These are phyloP conservation scores for Kodamaea lidongshanica DNA, from an alignment of 805 yeast species.

Conservation along the genomic window DNA sequence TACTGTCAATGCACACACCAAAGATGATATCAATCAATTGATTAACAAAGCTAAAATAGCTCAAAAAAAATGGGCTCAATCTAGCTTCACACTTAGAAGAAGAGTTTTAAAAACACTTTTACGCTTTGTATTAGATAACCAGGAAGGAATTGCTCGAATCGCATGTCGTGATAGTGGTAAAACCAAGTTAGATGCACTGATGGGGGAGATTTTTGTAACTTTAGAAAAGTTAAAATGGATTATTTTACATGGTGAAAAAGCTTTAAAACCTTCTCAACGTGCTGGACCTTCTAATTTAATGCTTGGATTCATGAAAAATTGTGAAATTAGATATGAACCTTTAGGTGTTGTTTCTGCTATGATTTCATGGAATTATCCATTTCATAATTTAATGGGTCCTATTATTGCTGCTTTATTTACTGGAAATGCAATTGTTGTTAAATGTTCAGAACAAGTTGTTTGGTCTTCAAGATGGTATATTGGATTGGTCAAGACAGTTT, in stretches of 20 bases:
- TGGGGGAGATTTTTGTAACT: conserved; percentile 95
- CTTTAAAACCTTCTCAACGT: conserved; percentile 64
- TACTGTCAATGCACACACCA: conserved; percentile 55
- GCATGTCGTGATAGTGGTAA: conserved; percentile 97
- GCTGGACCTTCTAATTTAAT: conserved; percentile 84
- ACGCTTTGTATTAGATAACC: conserved; percentile 70
- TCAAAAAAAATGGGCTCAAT: conserved; percentile 44
- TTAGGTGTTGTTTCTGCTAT: conserved; percentile 82
- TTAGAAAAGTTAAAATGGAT: conserved; percentile 91
- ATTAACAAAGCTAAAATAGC: conserved; percentile 51
- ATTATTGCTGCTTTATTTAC: conserved; percentile 81
- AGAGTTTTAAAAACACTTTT: conserved; percentile 65
- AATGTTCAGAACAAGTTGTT: conserved; percentile 92
- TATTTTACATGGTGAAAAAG: conserved; percentile 69
- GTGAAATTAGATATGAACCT: conserved; percentile 92
- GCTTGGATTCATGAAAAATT: conserved; percentile 78
- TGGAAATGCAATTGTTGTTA: conserved; percentile 86
- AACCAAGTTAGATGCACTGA: conserved; percentile 89
- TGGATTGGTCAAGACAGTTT: conserved; percentile 62
- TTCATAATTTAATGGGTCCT: conserved; percentile 92
- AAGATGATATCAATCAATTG: conserved; percentile 62
- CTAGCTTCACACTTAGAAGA: conserved; percentile 61
- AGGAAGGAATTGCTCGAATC: conserved; percentile 78
- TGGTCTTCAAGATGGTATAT: conserved; percentile 88
- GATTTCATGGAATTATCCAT: conserved; percentile 96